phyloP scores from a whole-genome alignment of 495 filamentous ascomycete genomes.

The Rhypophila decipiens region DNA sequence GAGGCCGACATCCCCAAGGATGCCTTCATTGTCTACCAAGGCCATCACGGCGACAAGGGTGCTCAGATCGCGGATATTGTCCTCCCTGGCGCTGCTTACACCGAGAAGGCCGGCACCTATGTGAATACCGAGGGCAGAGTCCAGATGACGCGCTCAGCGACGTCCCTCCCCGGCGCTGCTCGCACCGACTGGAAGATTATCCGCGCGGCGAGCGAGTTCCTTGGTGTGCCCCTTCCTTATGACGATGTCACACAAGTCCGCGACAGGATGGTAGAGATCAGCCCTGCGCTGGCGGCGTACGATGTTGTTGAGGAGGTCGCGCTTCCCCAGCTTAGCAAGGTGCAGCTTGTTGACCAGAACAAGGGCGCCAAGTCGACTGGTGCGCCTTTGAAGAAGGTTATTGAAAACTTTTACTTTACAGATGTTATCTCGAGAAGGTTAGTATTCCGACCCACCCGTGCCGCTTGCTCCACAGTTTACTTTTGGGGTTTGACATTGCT shows the following conservation, averaged over 20 bases:
- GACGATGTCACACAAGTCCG: conserved; percentile 82
- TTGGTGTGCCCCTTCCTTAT: conserved; percentile 82
- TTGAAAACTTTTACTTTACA: conserved; percentile 96
- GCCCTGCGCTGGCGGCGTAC: conserved; percentile 79
- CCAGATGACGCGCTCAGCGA: conserved; percentile 85
- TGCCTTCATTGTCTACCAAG: conserved; percentile 95
- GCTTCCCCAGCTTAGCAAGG: conserved; percentile 67
- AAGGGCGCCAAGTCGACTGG: conserved; percentile 67
- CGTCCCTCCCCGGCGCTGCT: conserved; percentile 76
- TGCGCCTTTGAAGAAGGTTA: conserved; percentile 67
- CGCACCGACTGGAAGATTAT: conserved; percentile 99
- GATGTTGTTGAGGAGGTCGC: conserved; percentile 79
- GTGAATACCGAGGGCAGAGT: conserved; percentile 96
- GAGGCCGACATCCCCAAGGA: conserved; percentile 80
- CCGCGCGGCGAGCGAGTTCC: conserved; percentile 81
- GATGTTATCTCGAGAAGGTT: conserved; percentile 92
- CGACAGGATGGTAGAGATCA: conserved; percentile 92
- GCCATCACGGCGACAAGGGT: conserved; percentile 91
- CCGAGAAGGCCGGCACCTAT: conserved; percentile 94
- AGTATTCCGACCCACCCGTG: no score
- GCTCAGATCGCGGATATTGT: conserved; percentile 91
- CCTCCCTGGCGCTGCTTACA: conserved; percentile 90
- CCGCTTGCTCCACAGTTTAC: neutral
- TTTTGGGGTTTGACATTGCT: neutral
- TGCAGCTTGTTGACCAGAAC: conserved; percentile 92